Conservation (phyloP, 1,139 yeast species). For the Kurtzmaniella quercitrusa region DNA sequence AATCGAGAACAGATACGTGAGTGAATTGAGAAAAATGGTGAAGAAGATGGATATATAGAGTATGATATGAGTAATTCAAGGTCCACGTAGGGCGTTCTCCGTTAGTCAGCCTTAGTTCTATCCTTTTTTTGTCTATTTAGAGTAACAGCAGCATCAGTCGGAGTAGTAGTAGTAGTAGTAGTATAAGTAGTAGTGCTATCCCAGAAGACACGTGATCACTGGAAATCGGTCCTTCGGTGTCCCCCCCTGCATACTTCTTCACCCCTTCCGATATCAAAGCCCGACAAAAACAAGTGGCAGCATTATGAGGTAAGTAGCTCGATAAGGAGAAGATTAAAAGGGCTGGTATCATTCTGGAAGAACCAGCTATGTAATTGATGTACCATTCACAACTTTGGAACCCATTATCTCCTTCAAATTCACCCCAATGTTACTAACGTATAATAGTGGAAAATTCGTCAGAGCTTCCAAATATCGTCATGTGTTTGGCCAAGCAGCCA, state of each 20-base stretch:
- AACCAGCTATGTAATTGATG: not conserved
- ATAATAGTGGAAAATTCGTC: slow-evolving; percentile 79
- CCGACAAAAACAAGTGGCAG: not conserved
- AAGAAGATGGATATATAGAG: slow-evolving; percentile 21
- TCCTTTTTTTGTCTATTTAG: no score
- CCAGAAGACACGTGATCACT: not conserved
- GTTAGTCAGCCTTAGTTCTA: no score
- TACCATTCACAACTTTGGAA: no score
- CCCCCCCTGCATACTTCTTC: not conserved
- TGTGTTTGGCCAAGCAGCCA: slow-evolving; percentile 88
- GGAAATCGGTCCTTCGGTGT: no score
- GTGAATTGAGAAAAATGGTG: slow-evolving; percentile 60
- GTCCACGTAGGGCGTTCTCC: no score
- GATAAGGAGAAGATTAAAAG: no score
- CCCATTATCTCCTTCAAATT: no score
- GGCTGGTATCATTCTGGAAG: no score
- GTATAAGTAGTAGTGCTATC: no score
- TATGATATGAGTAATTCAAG: not conserved
- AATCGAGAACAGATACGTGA: slow-evolving; percentile 56
- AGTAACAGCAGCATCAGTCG: no score
- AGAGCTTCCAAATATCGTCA: slow-evolving; percentile 96
- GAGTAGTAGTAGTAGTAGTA: no score
- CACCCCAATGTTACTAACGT: slow-evolving; percentile 3
- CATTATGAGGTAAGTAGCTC: not conserved
- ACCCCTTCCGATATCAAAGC: not conserved